These are phyloP conservation scores for Juncus effusus DNA, from an alignment of 176 grass and related monocot genomes.

Conservation along the genomic window DNA sequence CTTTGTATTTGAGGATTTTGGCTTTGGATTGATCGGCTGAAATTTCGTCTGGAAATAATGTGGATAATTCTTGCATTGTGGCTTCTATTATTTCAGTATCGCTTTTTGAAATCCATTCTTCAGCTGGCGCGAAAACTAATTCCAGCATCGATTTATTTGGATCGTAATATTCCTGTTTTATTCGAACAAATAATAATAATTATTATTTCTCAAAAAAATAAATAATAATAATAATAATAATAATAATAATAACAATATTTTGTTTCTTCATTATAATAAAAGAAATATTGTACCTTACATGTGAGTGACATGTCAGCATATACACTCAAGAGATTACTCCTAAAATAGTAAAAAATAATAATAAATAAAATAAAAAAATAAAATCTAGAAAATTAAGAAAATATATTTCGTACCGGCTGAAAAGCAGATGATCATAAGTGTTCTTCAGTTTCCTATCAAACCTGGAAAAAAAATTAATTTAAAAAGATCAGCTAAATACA, in stretches of 20 bases:
- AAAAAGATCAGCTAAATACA: constrained; percentile 10
- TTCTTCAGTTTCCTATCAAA: constrained; percentile 98
- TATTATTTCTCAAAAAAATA: not conserved
- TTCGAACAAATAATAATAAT: constrained; percentile 21
- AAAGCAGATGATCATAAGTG: constrained; percentile 90
- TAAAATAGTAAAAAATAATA: constrained; percentile 43
- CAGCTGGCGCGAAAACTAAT: constrained; percentile 92
- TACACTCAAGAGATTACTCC: constrained; percentile 91
- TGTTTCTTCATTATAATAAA: constrained; percentile 41
- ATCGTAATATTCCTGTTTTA: constrained; percentile 90
- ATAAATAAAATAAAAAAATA: constrained; percentile 14
- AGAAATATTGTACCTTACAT: constrained; percentile 71
- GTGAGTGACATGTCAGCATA: constrained; percentile 96
- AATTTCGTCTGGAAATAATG: constrained; percentile 95
- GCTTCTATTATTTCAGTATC: constrained; percentile 81
- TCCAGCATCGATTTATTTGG: constrained; percentile 90
- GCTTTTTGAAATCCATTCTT: constrained; percentile 82
- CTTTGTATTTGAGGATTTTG: constrained; percentile 86
- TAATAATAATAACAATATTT: constrained; percentile 66
- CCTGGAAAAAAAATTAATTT: constrained; percentile 40
- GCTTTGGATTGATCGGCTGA: constrained; percentile 85
- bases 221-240: constrained; percentile 50
- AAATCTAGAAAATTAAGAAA: constrained; percentile 15
- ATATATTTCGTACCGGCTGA: constrained; percentile 60
- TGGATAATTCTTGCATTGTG: constrained; percentile 86